phyloP scores from a whole-genome alignment of 805 yeast genomes.

The Starmerella geochares region DNA sequence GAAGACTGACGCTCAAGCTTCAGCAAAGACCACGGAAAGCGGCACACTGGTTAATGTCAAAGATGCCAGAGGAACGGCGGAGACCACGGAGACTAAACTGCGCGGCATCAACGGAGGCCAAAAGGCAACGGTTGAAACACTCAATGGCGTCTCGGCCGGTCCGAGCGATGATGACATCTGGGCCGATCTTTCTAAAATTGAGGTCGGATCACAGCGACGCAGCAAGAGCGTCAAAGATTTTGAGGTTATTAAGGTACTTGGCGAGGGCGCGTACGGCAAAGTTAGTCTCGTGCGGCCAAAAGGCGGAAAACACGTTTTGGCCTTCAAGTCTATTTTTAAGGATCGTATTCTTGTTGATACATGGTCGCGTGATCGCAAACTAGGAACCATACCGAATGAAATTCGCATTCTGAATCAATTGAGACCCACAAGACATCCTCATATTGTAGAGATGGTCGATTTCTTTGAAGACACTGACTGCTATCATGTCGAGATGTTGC shows the following conservation, averaged over 20 bases:
- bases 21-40: too few relatives aligned
- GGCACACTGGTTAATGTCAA: too few relatives aligned
- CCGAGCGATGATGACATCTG: constrained; percentile 1
- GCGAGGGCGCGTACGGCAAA: constrained; percentile 95
- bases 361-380: constrained; percentile 84
- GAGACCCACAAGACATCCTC: constrained; percentile 63
- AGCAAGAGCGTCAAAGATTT: constrained; percentile 66
- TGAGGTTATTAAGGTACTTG: constrained; percentile 62
- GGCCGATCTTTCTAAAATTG: constrained; percentile 27
- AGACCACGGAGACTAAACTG: not conserved
- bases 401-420: constrained; percentile 85
- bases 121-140: not conserved
- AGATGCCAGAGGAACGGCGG: too few relatives aligned
- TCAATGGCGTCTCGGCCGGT: not conserved
- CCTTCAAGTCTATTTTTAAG: constrained; percentile 74
- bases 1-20: too few relatives aligned
- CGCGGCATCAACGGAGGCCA: not conserved
- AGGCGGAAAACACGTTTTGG: constrained; percentile 51
- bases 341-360: constrained; percentile 91
- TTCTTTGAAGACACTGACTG: constrained; percentile 86
- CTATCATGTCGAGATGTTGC: constrained; percentile 84
- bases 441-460: constrained; percentile 74
- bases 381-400: constrained; percentile 95
- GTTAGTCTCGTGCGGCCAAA: constrained; percentile 53
- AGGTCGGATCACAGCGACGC: constrained; percentile 59